phyloP scores from a whole-genome alignment of 345 rosid species.

The Eucalyptus camaldulensis region DNA sequence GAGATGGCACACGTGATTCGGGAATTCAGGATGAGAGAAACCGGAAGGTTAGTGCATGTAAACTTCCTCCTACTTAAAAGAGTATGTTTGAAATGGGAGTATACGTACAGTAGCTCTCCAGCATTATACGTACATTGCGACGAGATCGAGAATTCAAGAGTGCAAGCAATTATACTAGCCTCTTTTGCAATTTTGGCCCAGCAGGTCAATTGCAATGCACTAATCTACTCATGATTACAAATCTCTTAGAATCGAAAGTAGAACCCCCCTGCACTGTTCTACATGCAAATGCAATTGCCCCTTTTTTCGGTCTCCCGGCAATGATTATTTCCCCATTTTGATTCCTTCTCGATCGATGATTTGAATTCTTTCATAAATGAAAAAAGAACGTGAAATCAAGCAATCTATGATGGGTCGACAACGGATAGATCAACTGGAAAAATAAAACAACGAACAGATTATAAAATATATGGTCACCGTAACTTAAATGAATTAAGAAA shows the following conservation, averaged over 20 bases:
- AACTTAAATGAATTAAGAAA: background rate
- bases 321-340: background rate
- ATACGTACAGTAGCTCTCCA: background rate
- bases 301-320: background rate
- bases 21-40: no score
- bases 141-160: background rate
- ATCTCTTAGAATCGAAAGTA: background rate
- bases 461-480: background rate
- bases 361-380: background rate
- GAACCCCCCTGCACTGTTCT: background rate
- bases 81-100: background rate
- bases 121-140: background rate
- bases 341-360: background rate
- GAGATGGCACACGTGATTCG: no score
- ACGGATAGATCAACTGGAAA: background rate
- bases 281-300: background rate
- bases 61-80: background rate
- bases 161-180: background rate
- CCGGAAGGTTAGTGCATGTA: no score
- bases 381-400: background rate
- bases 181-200: background rate
- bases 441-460: background rate
- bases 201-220: background rate
- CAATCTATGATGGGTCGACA: background rate
- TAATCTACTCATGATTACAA: background rate